Percentiles rank a stretch among this genome's conserved stretches.
These are phyloP conservation scores for Onygenales sp. DNA, from an alignment of 2,329 filamentous ascomycete species.

Conservation along the genomic window DNA sequence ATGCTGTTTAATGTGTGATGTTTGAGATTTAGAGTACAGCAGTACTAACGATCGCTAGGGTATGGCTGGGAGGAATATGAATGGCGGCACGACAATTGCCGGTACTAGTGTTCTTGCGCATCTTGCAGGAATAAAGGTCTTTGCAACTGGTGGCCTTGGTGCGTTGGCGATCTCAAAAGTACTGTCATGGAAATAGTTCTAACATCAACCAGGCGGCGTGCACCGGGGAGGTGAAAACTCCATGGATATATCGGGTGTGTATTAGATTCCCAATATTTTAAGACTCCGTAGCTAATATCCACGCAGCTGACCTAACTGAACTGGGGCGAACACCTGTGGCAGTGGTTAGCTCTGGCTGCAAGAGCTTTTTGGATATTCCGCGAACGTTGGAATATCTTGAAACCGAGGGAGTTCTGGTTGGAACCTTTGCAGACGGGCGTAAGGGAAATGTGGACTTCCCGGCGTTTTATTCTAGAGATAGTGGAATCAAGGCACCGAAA, in stretches of 20 bases:
- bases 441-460: conserved; percentile 70
- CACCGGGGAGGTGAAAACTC: conserved; percentile 78
- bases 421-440: conserved; percentile 80
- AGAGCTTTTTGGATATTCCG: conserved; percentile 89
- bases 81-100: conserved; percentile 88
- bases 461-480: conserved; percentile 85
- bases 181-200: conserved; percentile 5
- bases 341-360: conserved; percentile 83
- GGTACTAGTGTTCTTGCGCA: conserved; percentile 86
- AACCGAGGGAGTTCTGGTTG: conserved; percentile 65
- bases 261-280: background rate
- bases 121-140: conserved; percentile 79
- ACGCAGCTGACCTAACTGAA: conserved; percentile 75
- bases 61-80: conserved; percentile 55
- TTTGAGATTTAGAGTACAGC: background rate
- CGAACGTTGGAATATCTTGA: conserved; percentile 75
- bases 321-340: conserved; percentile 81
- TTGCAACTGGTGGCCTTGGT: conserved; percentile 85
- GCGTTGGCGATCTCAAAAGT: conserved; percentile 2
- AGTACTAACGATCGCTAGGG: conserved; percentile 38
- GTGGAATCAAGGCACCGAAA: conserved; percentile 68
- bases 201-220: conserved; percentile 54
- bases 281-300: background rate
- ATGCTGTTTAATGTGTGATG: conserved; percentile 19
- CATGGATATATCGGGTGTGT: conserved; percentile 68